Evolutionary conservation across 306 rosid species (phyloP).

Genomic region (Lagenaria siceraria): DNA sequence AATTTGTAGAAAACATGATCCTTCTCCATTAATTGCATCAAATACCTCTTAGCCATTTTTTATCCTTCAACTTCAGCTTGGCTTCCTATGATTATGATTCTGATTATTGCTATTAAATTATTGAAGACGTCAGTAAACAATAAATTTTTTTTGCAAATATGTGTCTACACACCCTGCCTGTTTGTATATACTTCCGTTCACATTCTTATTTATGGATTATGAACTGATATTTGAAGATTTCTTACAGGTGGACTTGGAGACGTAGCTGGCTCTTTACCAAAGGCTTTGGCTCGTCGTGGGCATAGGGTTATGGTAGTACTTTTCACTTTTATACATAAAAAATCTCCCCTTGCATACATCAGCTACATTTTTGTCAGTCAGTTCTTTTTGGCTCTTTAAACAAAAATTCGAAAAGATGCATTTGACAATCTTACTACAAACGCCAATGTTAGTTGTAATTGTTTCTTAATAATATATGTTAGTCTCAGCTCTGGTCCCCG

Average conservation of each 20-base stretch:
- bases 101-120: neutral
- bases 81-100: neutral
- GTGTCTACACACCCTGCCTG: neutral
- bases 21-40: neutral
- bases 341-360: neutral
- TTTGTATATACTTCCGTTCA: neutral
- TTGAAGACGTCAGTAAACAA: neutral
- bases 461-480: neutral
- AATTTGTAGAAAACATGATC: neutral
- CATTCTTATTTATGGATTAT: slow-evolving; percentile 5
- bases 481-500: neutral
- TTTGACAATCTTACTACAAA: neutral
- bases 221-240: slow-evolving; percentile 21
- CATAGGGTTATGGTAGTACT: slow-evolving; percentile 88
- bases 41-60: neutral
- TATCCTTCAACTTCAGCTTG: neutral
- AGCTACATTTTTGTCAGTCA: neutral
- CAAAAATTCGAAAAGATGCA: neutral
- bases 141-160: neutral
- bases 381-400: neutral
- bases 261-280: slow-evolving; percentile 92
- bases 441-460: neutral
- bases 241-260: slow-evolving; percentile 94
- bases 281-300: slow-evolving; percentile 99
- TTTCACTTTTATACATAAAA: neutral